phyloP scores from a whole-genome alignment of 768 basidiomycete species.

The Panellus pusillus region DNA sequence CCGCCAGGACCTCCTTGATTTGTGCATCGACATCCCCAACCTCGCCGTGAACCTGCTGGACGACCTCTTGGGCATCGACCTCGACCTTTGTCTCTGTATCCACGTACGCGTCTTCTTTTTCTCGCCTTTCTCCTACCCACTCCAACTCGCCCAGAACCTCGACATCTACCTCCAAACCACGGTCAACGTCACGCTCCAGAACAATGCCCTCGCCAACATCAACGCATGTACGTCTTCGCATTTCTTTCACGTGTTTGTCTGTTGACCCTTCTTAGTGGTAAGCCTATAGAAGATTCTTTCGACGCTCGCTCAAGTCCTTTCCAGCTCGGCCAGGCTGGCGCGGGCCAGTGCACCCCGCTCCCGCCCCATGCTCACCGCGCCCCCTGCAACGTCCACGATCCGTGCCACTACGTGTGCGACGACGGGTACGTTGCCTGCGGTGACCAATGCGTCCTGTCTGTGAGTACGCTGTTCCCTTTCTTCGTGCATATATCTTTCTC shows the following conservation, averaged over 20 bases:
- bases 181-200: neutral
- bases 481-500: neutral
- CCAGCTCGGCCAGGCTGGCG: neutral
- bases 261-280: too few relatives aligned
- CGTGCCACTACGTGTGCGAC: neutral
- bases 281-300: too few relatives aligned
- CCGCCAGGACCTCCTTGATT: neutral
- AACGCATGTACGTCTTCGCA: neutral
- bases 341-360: neutral
- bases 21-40: slow-evolving; percentile 6
- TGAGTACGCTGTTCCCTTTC: neutral
- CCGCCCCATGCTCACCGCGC: slow-evolving; percentile 1
- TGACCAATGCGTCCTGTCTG: neutral
- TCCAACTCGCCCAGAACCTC: neutral
- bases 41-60: neutral
- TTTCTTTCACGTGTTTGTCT: neutral
- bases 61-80: neutral
- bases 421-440: neutral
- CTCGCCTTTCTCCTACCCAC: neutral
- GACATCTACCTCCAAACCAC: slow-evolving; percentile 10
- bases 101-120: neutral
- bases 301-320: neutral
- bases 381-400: neutral
- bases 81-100: slow-evolving; percentile 6
- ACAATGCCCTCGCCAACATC: neutral